Conservation (phyloP, 192 early-diverging fungal genomes). For the Cetraspora pellucida region DNA sequence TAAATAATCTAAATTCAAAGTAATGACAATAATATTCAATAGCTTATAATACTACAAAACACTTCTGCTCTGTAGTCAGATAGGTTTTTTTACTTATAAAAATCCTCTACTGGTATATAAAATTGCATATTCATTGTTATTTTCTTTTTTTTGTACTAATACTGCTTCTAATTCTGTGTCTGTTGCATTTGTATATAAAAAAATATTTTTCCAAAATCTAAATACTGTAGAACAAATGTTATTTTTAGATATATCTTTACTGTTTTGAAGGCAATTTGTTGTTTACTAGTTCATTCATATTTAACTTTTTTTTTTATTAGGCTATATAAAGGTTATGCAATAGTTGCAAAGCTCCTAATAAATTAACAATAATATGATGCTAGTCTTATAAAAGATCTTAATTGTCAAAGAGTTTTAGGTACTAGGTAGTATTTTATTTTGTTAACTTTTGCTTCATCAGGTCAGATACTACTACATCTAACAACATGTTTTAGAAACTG, state of each 20-base stretch:
- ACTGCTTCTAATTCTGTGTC: slow-evolving; percentile 7
- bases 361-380: too few species aligned
- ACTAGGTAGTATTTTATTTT: too few species aligned
- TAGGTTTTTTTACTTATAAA: background rate
- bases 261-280: background rate
- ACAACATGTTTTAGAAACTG: too few species aligned
- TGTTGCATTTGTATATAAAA: background rate
- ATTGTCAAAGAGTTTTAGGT: too few species aligned
- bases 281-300: background rate
- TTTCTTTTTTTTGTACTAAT: slow-evolving; percentile 17
- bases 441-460: too few species aligned
- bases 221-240: background rate
- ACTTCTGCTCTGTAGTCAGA: background rate
- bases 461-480: too few species aligned
- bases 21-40: background rate
- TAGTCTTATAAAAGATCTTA: too few species aligned
- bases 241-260: background rate
- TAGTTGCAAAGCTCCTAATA: too few species aligned
- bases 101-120: slow-evolving; percentile 20
- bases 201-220: background rate
- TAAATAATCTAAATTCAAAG: background rate
- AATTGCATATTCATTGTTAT: background rate
- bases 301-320: slow-evolving; percentile 18
- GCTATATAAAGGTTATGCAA: too few species aligned
- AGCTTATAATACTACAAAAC: background rate